These are phyloP conservation scores for Colletotrichum sp. DNA, from an alignment of 2,329 filamentous ascomycete genomes.

Conservation along the genomic window DNA sequence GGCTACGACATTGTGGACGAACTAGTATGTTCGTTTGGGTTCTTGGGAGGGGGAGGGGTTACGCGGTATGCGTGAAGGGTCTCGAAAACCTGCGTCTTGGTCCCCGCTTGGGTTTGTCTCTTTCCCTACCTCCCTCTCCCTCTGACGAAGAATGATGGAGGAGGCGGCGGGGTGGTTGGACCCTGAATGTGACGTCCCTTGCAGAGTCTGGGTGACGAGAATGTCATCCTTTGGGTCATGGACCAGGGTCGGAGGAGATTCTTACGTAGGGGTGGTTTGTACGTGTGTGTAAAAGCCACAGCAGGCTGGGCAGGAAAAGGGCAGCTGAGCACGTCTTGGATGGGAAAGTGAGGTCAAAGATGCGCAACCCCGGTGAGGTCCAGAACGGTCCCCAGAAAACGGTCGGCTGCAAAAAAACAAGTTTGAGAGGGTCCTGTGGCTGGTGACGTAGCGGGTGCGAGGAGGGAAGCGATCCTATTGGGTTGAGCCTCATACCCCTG, in stretches of 20 bases:
- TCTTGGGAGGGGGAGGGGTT: not conserved
- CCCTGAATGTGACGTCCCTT: conserved; percentile 15
- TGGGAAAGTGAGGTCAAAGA: not conserved
- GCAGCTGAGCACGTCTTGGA: not conserved
- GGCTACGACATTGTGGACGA: not conserved
- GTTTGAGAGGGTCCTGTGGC: conserved; percentile 18
- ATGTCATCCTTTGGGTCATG: not conserved
- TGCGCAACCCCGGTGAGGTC: not conserved
- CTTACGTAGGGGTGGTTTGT: not conserved
- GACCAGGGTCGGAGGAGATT: not conserved
- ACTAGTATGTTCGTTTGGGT: not conserved
- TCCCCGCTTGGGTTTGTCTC: not conserved
- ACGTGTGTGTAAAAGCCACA: not conserved
- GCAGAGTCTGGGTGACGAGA: not conserved
- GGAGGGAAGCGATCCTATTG: not conserved
- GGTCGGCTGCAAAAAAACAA: conserved; percentile 6
- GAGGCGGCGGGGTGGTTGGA: not conserved
- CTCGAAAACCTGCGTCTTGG: conserved; percentile 13
- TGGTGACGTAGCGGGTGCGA: conserved; percentile 14
- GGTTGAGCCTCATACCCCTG: conserved; percentile 16
- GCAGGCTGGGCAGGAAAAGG: not conserved
- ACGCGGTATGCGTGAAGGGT: conserved; percentile 13
- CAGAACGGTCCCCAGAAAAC: not conserved
- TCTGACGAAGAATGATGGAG: not conserved
- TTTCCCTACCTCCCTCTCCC: not conserved